Percentiles rank a stretch among this genome's conserved stretches.
Evolutionary conservation across 2,329 filamentous ascomycete species (phyloP).

Genomic region (Diplodia sapinea): DNA sequence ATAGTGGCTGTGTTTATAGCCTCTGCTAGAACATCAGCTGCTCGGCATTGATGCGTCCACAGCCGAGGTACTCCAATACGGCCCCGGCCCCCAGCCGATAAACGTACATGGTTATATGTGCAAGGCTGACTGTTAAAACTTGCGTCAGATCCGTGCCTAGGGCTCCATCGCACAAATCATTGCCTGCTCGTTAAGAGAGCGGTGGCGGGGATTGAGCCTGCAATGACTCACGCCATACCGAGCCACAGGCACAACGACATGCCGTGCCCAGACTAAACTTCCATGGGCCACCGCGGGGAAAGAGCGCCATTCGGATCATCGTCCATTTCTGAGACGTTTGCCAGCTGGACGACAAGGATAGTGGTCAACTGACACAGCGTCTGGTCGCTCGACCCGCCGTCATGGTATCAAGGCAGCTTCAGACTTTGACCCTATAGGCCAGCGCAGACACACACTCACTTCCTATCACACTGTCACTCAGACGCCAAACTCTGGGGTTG

Average conservation of each 20-base stretch:
- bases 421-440: not conserved
- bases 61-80: not conserved
- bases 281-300: not conserved
- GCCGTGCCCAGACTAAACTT: not conserved
- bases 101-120: not conserved
- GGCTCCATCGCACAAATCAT: too few species aligned
- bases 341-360: too few species aligned
- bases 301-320: not conserved
- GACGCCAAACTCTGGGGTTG: conserved; percentile 2
- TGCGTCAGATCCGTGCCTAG: not conserved
- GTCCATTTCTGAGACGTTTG: not conserved
- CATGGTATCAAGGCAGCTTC: conserved; percentile 1
- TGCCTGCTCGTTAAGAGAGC: not conserved
- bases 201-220: not conserved
- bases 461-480: not conserved
- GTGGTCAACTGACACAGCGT: conserved; percentile 8
- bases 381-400: conserved; percentile 9
- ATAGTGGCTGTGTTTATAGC: conserved; percentile 11
- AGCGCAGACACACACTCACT: not conserved
- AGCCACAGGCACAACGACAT: conserved; percentile 7
- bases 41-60: conserved; percentile 18
- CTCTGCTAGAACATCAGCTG: not conserved
- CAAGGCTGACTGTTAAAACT: conserved; percentile 7
- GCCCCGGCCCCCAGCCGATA: not conserved
- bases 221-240: conserved; percentile 8